A percentile compares a stretch with the other conserved stretches of the same genome.
Conservation (phyloP, 441 rosid species). For the Gossypium lobatum region DNA sequence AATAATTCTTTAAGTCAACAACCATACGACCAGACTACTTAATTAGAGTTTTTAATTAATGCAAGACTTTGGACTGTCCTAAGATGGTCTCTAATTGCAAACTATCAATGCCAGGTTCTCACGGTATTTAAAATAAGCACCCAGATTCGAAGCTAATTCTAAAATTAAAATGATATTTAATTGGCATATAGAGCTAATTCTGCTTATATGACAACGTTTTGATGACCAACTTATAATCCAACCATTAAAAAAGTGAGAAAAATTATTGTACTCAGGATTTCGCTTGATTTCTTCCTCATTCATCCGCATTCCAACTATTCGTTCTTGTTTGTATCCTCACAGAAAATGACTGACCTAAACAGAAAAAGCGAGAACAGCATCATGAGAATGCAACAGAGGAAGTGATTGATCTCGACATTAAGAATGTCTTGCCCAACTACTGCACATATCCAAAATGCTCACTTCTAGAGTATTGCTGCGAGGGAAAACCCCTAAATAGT, state of each 20-base stretch:
- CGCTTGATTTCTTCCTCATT: slow-evolving; percentile 82
- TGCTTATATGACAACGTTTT: background rate
- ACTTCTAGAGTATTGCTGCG: slow-evolving; percentile 66
- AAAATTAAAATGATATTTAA: no score
- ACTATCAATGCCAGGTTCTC: slow-evolving; percentile 42
- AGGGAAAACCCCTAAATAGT: slow-evolving; percentile 69
- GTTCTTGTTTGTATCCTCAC: slow-evolving; percentile 73
- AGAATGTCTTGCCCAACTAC: slow-evolving; percentile 75
- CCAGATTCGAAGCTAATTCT: no score
- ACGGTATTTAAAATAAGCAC: slow-evolving; percentile 3
- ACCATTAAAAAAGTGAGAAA: background rate
- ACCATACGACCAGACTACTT: slow-evolving; percentile 21
- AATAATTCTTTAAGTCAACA: slow-evolving; percentile 28
- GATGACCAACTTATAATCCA: background rate
- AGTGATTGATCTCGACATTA: background rate
- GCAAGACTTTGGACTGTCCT: slow-evolving; percentile 5
- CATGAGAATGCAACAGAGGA: background rate
- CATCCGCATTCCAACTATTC: slow-evolving; percentile 76
- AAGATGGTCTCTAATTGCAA: slow-evolving; percentile 45
- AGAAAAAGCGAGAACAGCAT: background rate
- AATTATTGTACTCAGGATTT: slow-evolving; percentile 37
- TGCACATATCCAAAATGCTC: slow-evolving; percentile 83
- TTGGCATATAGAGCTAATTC: no score
- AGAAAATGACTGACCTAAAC: slow-evolving; percentile 88
- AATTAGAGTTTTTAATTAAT: slow-evolving; percentile 17